Percentiles rank a stretch among this genome's conserved stretches.
Evolutionary conservation across 208 protist genomes (phyloP).

Genomic region (Leishmania braziliensis): DNA sequence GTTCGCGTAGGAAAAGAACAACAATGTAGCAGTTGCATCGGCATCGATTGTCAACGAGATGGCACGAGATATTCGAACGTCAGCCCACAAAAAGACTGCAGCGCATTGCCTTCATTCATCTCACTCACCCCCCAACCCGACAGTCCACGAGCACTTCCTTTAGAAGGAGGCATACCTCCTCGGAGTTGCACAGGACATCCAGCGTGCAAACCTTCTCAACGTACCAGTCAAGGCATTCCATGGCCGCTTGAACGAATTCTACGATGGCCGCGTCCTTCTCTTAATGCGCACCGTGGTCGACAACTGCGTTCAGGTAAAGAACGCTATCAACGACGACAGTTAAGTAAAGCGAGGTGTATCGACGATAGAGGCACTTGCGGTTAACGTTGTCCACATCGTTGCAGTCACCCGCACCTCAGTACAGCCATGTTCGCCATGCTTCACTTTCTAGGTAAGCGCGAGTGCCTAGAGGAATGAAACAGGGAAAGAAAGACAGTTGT

Average conservation of each 20-base stretch:
- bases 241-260: slow-evolving; percentile 90
- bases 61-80: slow-evolving; percentile 29
- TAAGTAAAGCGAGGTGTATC: slow-evolving; percentile 96
- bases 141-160: slow-evolving; percentile 96
- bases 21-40: background rate
- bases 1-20: background rate
- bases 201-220: slow-evolving; percentile 95
- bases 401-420: slow-evolving; percentile 84
- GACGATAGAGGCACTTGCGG: slow-evolving; percentile 93
- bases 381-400: slow-evolving; percentile 96
- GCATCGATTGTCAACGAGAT: no score
- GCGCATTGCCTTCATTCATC: slow-evolving; percentile 83
- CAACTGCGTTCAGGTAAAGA: slow-evolving; percentile 35
- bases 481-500: slow-evolving; percentile 91
- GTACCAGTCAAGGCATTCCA: slow-evolving; percentile 78
- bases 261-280: slow-evolving; percentile 97
- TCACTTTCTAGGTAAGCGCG: slow-evolving; percentile 91
- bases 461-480: slow-evolving; percentile 76
- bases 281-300: slow-evolving; percentile 92
- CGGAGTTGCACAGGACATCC: slow-evolving; percentile 99
- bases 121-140: slow-evolving; percentile 59
- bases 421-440: slow-evolving; percentile 95
- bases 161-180: slow-evolving; percentile 97
- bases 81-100: slow-evolving; percentile 68
- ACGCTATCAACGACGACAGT: slow-evolving; percentile 76